A percentile compares a stretch with the other conserved stretches of the same genome.
Evolutionary conservation across 345 rosid genomes (phyloP).

Genomic region (Aquilaria yunnanensis): DNA sequence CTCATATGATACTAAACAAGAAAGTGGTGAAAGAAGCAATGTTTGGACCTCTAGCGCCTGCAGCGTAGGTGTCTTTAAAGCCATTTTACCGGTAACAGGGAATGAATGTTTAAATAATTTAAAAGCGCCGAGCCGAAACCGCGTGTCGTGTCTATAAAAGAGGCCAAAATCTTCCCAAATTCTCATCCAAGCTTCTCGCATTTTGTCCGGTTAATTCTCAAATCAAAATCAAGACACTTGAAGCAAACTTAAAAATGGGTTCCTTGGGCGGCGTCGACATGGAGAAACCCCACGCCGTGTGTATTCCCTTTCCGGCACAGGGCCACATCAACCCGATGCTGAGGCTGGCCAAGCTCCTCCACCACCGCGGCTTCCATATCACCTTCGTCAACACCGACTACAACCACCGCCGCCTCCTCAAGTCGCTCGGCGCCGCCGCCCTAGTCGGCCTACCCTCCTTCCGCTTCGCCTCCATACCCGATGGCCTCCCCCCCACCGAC

Average conservation of each 20-base stretch:
- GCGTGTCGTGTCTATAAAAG: too few relatives aligned
- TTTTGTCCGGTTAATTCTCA: too few relatives aligned
- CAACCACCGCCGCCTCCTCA: conserved; percentile 28
- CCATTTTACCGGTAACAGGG: too few relatives aligned
- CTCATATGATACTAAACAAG: too few relatives aligned
- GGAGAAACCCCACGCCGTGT: conserved; percentile 28
- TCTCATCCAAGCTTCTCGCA: too few relatives aligned
- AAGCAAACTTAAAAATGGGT: conserved; percentile 5
- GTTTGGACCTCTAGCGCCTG: too few relatives aligned
- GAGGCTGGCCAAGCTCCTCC: conserved; percentile 34
- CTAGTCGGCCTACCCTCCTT: conserved; percentile 24
- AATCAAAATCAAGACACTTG: too few relatives aligned
- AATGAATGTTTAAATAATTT: too few relatives aligned
- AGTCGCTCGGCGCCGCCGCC: conserved; percentile 21
- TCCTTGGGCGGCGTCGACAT: background rate
- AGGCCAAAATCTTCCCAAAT: too few relatives aligned
- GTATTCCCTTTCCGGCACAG: conserved; percentile 38
- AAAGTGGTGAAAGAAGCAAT: too few relatives aligned
- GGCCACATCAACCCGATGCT: conserved; percentile 48
- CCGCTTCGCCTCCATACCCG: conserved; percentile 29
- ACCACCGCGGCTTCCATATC: conserved; percentile 28
- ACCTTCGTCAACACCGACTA: conserved; percentile 38
- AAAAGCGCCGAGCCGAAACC: too few relatives aligned
- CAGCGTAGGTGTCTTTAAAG: too few relatives aligned
- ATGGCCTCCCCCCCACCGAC: conserved; percentile 24